Evolutionary conservation across 1,284 basidiomycete species (phyloP), one percentile per base, ranked within the genome.

Genomic region (Malassezia caprae): DNA sequence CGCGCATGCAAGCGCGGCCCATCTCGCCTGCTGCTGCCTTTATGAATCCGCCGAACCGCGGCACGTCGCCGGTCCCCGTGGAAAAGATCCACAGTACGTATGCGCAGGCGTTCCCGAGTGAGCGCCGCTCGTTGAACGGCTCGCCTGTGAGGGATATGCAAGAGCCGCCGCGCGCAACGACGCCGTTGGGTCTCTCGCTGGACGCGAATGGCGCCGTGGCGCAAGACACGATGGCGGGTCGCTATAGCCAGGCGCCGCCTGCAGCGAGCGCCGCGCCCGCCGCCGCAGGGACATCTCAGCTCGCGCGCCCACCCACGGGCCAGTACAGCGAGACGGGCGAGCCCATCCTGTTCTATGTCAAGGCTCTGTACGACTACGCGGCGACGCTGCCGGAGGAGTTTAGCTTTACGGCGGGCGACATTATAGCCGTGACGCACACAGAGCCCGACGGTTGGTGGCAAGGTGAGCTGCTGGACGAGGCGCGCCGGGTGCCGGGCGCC

Each of bases 381-480:
- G 90, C 90, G 21, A 84, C 86, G 17, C 87, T 87, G 58, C 83
- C 85, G 3, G 86, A 89, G 72, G 88, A 91, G 75, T 75, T 77
- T 87, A 91, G 75, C 74, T 91, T 93, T 81, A 87, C 89, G 68
- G 79, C 83, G 21, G 87, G 86, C 5, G 90, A 93, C 75, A 86
- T 93, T 60, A 91, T 94, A 66, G 90, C 89, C 8, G 88, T 93
- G 4, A 91, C 87, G 2, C 81, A 84, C 40, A 90, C 88, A 13
- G 88, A 89, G 11, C 87, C 91, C 61, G 90, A 94, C 67, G 89
- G 88, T 1, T 93, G 90, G 90, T 93, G 89, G 90, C 86, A 83
- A 51, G 87, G 87, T 15, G 72, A 79, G 63, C 75, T 93, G 55
- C 76, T 93, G 40, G 90, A 94, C 68, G 90, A 93, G 71, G 81